Percentiles rank a stretch among this genome's conserved stretches.
Evolutionary conservation across 148 eudicot genomes (phyloP).

Genomic region (Spergularia bocconei): DNA sequence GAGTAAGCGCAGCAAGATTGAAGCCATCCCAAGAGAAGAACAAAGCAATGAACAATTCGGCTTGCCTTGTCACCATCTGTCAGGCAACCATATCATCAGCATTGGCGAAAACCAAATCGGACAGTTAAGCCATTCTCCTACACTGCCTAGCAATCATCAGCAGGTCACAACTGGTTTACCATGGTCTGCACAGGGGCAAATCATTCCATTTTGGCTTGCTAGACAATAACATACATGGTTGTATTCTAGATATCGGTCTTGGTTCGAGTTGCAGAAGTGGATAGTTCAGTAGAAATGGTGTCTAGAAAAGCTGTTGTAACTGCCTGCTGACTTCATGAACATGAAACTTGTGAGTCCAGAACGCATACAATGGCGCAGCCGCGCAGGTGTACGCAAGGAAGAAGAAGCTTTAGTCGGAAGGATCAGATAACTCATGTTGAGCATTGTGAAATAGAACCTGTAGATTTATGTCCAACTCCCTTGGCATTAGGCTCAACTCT

Average conservation of each 20-base stretch:
- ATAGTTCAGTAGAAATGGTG: background rate
- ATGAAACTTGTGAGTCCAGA: background rate
- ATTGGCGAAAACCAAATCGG: conserved; percentile 21
- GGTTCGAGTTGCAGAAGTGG: background rate
- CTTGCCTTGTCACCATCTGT: conserved; percentile 11
- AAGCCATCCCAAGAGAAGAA: conserved; percentile 18
- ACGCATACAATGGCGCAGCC: background rate
- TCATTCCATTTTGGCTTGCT: conserved; percentile 43
- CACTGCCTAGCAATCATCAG: conserved; percentile 12
- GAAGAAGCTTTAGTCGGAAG: background rate
- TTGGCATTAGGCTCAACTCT: background rate
- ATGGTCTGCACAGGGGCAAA: conserved; percentile 37
- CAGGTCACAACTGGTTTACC: conserved; percentile 26
- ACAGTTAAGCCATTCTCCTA: conserved; percentile 23
- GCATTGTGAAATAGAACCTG: conserved; percentile 16
- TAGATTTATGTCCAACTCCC: background rate
- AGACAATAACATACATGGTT: conserved; percentile 23
- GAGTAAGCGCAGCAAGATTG: conserved; percentile 31
- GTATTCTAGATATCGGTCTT: background rate
- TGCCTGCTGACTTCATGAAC: background rate
- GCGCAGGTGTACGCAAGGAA: background rate
- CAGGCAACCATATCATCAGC: conserved; percentile 21
- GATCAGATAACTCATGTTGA: background rate
- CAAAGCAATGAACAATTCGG: conserved; percentile 25
- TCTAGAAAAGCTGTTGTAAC: background rate